Percentiles rank a stretch among this genome's conserved stretches.
Evolutionary conservation across 208 protist genomes (phyloP).

Genomic region (Acanthamoeba divionensis): DNA sequence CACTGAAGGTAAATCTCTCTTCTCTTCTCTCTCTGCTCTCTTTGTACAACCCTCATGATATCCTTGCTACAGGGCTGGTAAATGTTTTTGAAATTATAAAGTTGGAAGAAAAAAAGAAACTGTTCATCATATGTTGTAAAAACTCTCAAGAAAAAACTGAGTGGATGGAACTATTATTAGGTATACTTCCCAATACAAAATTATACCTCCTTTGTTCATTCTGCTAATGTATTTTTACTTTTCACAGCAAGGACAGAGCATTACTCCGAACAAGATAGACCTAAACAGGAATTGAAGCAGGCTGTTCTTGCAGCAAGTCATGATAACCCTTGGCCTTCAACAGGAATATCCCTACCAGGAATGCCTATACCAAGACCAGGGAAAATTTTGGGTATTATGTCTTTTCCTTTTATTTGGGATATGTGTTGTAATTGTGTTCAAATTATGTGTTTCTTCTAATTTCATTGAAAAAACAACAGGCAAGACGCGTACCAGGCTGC

Average conservation of each 20-base stretch:
- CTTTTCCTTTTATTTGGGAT: neutral
- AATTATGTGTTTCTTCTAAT: neutral
- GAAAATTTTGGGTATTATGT: neutral
- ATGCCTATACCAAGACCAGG: neutral
- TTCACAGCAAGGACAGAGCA: neutral
- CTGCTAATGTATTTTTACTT: neutral
- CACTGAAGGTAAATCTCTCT: neutral
- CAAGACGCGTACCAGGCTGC: neutral
- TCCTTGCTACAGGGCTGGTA: neutral
- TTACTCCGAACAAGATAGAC: neutral
- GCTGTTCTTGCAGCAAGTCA: neutral
- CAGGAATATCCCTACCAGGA: neutral
- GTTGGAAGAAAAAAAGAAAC: neutral
- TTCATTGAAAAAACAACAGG: neutral
- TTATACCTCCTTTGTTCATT: neutral
- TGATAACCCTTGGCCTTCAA: neutral
- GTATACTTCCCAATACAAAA: neutral
- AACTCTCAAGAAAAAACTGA: neutral
- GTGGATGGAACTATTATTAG: neutral
- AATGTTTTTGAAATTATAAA: neutral
- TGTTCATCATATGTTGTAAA: neutral
- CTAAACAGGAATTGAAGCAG: neutral
- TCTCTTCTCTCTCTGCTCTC: neutral
- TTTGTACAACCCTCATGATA: neutral
- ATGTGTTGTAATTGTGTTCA: neutral